phyloP scores from a whole-genome alignment of 805 yeast species.

The Yamadazyma philogaea region DNA sequence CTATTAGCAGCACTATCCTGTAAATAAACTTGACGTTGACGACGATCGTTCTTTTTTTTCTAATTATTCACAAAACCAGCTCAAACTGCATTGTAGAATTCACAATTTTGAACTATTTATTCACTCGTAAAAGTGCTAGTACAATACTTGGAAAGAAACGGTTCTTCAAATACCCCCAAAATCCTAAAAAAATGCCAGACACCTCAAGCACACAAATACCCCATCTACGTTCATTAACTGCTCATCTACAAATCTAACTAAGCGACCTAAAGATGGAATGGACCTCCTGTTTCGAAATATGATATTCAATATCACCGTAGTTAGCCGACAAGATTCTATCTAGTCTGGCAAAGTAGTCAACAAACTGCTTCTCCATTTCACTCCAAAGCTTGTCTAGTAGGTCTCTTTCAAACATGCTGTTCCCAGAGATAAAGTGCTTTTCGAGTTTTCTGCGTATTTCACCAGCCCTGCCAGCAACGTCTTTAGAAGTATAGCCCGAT shows the following conservation, averaged over 20 bases:
- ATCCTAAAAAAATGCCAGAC: no score
- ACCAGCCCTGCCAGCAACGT: slow-evolving; percentile 52
- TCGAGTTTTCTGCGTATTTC: slow-evolving; percentile 56
- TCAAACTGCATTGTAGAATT: no score
- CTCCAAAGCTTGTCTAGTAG: slow-evolving; percentile 66
- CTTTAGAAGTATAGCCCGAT: slow-evolving; percentile 54
- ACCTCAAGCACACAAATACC: no score
- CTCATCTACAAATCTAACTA: slow-evolving; percentile 1
- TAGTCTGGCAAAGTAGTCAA: slow-evolving; percentile 52
- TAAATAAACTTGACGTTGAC: neutral
- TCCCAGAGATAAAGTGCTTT: slow-evolving; percentile 46
- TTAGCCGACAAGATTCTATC: slow-evolving; percentile 49
- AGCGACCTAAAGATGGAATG: slow-evolving; percentile 47
- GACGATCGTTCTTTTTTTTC: no score
- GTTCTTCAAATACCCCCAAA: neutral
- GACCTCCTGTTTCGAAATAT: slow-evolving; percentile 54
- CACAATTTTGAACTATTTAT: no score
- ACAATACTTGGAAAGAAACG: no score
- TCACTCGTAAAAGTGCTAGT: no score
- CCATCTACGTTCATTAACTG: no score
- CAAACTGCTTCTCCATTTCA: slow-evolving; percentile 62
- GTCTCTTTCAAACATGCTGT: slow-evolving; percentile 47
- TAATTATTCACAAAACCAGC: no score
- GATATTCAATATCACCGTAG: slow-evolving; percentile 48
- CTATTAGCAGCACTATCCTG: neutral